phyloP scores from a whole-genome alignment of 257 asterid genomes.

The Solanum stenotomum region DNA sequence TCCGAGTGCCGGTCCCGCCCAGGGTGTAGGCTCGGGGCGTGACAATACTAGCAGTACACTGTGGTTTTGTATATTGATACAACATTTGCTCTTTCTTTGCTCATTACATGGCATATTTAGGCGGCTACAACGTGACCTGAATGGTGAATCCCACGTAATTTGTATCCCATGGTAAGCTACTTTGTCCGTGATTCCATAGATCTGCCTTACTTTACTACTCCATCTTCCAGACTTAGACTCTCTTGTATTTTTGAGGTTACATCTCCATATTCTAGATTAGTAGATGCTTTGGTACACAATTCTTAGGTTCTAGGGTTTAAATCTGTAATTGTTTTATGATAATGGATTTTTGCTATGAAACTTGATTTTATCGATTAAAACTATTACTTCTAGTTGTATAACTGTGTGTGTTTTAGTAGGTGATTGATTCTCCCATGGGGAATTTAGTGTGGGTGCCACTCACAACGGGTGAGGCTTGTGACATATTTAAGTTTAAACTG shows the following conservation, averaged over 20 bases:
- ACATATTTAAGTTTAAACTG: not conserved
- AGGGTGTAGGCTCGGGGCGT: no score
- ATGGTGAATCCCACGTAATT: not conserved
- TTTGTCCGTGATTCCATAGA: no score
- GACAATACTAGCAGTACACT: no score
- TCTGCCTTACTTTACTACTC: not conserved
- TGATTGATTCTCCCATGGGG: not conserved
- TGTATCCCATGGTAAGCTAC: not conserved
- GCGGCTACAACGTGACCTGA: not conserved
- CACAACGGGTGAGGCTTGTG: not conserved
- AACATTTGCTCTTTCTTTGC: no score
- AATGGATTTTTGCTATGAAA: not conserved
- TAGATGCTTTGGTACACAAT: not conserved
- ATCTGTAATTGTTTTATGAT: not conserved
- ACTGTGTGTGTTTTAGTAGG: not conserved
- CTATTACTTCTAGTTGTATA: not conserved
- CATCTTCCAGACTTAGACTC: not conserved
- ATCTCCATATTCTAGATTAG: not conserved
- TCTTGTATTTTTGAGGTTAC: not conserved
- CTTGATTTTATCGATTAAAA: not conserved
- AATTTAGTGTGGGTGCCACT: not conserved
- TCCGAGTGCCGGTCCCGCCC: no score
- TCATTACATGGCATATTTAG: no score
- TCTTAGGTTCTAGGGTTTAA: no score
- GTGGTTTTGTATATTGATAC: no score